Base-by-base conservation (phyloP, 2,329 filamentous ascomycete species). In the Aplosporella prunicola region DNA sequence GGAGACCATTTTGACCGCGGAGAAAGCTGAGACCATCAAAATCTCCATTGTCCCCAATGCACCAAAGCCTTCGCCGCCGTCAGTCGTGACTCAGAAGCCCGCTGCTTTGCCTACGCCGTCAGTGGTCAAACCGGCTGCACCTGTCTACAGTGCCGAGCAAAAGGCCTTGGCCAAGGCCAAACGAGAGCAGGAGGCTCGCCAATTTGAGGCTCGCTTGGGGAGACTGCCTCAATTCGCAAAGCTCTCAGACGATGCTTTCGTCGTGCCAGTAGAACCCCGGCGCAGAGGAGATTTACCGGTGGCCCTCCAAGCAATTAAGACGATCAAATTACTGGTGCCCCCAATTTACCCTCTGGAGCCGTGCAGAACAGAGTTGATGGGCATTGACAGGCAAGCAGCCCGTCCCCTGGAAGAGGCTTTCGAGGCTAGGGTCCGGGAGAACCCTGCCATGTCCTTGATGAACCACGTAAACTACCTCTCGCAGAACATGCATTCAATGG, bases 161-260 rank as follows among this genome's bases (percentile, higher is more conserved):
- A 77, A 74, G 40, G 61, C 63, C 3, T 66, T 71, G 42, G 83
- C 83, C 20, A 74, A 75, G 50, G 69, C 71, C 26, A 71, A 72
- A 37, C 68, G 83, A 43, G 73, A 76, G 14, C 64, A 71, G 32
- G 81, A 89, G 52, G 73, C 74, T 16, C 73, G 78, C 24, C 82
- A 87, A 51, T 68, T 91, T 1, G 82, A 88, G 60, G 72, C 82
- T 18, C 75, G 84, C 20, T 77, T 91, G 67, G 74, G 80, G 11
- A 71, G 80, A 46, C 54, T 81, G 33, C 68, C 76, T 1, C 58
- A 75, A 23, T 91, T 82, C 52, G 72, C 76, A 20, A 82, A 79
- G 45, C 79, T 78, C 1, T 64, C 70, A 20, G 81, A 88, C 56
- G 82, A 80, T 2, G 71, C 76, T 11, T 89, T 81, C 53, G 80